These are phyloP conservation scores for Candida vaughaniae DNA, from an alignment of 805 yeast species.

Conservation along the genomic window DNA sequence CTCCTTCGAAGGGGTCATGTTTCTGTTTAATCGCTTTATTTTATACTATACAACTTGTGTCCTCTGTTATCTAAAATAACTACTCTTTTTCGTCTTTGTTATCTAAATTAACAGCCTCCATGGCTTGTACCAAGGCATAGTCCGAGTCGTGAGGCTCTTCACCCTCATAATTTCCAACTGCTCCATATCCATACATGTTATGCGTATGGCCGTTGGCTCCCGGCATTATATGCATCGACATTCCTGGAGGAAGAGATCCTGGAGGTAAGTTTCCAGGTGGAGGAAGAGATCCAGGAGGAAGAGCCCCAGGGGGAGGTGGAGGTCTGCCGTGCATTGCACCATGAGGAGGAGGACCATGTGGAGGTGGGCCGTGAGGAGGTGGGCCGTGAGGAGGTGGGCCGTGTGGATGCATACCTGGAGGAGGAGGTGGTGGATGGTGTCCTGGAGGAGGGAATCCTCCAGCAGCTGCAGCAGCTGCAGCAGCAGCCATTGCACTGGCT, in stretches of 20 bases:
- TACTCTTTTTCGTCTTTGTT: neutral
- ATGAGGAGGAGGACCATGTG: neutral
- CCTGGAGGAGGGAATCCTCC: constrained; percentile 20
- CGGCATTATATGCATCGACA: no score
- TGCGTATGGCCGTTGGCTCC: no score
- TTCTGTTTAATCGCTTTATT: no score
- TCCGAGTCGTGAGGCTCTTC: constrained; percentile 1
- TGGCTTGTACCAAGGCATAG: constrained; percentile 3
- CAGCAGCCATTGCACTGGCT: constrained; percentile 29
- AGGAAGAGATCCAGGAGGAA: no score
- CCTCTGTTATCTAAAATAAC: no score
- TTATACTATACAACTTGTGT: no score
- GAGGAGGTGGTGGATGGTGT: constrained; percentile 14
- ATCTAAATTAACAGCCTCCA: constrained; percentile 4
- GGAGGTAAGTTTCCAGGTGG: neutral
- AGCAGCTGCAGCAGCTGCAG: constrained; percentile 12
- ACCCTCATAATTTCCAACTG: no score
- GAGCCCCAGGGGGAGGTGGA: constrained; percentile 6
- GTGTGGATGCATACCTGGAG: constrained; percentile 8
- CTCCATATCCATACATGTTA: no score
- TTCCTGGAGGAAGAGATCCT: neutral
- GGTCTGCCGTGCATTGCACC: constrained; percentile 10
- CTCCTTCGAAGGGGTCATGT: neutral
- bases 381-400: neutral
- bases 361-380: neutral